Evolutionary conservation across 331 rosid genomes (phyloP), one percentile per base, ranked within the genome.

Genomic region (Malus hybrid): DNA sequence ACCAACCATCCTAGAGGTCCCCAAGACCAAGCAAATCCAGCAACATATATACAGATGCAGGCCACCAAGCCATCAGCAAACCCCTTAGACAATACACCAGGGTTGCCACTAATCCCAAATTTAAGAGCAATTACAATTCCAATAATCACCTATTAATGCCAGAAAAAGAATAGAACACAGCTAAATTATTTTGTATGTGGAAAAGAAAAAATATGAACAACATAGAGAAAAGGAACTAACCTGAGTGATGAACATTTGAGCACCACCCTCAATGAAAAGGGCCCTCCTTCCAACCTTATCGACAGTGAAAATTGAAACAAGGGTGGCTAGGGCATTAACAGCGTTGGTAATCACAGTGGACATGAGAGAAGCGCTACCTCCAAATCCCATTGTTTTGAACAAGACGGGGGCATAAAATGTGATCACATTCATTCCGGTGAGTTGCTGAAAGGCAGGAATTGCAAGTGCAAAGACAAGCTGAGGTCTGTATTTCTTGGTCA

Each of bases 341-440:
- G 64, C 13, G 6, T 92, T 91, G 42, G 86, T 90, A 44, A 93
- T 93, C 22, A 86, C 82, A 0, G 94, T 85, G 18, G 96, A 88
- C 88, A 90, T 83, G 66, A 92, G 93, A 2, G 96, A 87, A 77
- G 93, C 93, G 2, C 67, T 78, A 67, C 76, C 77, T 67, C 90
- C 92, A 18, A 90, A 90, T 7, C 96, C 97, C 46, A 90, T 73
- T 29, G 73, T 75, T 48, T 48, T 74, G 72, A 75, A 75, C 65
- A 75, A 48, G 2, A 75, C 72, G 5, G 67, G 73, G 0, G 74
- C 80, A 7, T 76, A 67, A 16, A 76, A 55, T 6, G 73, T 76
- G 73, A 76, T 56, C 7, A 56, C 74, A 18, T 67, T 67, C 59
- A 67, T 67, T 9, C 56, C 79, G 10, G 79, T 75, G 72, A 65